Evolutionary conservation across 2,329 filamentous ascomycete species (phyloP), one percentile per base, ranked within the genome.

Genomic region (Colletotrichum trifolii): DNA sequence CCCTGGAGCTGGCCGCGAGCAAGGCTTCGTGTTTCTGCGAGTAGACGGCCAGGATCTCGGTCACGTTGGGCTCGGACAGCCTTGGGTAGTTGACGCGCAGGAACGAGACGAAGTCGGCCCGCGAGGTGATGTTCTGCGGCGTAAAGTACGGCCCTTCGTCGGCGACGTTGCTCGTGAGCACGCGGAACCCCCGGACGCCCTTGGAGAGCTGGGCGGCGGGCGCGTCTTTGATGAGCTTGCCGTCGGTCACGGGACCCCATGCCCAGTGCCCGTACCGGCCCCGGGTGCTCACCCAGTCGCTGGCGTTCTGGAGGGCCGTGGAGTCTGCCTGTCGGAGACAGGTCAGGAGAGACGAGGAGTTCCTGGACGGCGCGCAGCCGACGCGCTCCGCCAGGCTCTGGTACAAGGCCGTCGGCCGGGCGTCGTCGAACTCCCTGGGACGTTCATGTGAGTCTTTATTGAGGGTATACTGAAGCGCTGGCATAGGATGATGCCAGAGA

Each of bases 231-330:
- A 60, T 8, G 40, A 64, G 54, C 13, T 60, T 60, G 13, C 55
- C 60, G 25, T 64, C 60, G 10, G 47, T 43, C 2, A 64, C 55
- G 4, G 60, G 60, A 0, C 47, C 13, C 60, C 60, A 64, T 38
- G 25, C 60, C 60, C 60, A 64, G 17, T 60, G 60, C 0, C 60
- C 60, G 36, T 64, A 64, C 11, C 48, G 36, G 8, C 48, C 36
- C 36, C 59, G 60, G 3, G 42, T 64, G 6, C 60, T 64, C 42
- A 64, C 60, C 55, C 55, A 64, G 13, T 64, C 60, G 35, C 60
- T 64, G 9, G 60, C 60, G 10, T 60, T 60, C 15, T 60, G 60
- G 10, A 64, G 55, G 7, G 42, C 11, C 8, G 48, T 10, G 6
- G 60, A 59, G 60, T 64, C 48, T 10, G 35, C 55, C 5, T 43